Conservation (phyloP, 805 yeast genomes). For the Hanseniaspora nectarophila region DNA sequence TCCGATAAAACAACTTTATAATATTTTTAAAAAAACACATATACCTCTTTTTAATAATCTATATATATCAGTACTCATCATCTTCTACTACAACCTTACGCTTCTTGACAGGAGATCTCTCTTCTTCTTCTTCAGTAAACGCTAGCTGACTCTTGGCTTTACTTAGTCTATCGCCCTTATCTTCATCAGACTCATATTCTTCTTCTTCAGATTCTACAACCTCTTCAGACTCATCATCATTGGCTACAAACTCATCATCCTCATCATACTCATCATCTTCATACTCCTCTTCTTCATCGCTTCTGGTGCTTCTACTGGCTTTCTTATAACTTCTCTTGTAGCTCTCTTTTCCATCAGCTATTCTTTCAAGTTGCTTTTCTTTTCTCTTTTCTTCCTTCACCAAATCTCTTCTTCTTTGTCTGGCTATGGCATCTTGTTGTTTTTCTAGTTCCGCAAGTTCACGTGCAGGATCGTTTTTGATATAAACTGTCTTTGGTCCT, state of each 20-base stretch:
- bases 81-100: conserved; percentile 33
- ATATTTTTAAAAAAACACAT: not conserved
- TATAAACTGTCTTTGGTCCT: conserved; percentile 32
- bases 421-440: conserved; percentile 50
- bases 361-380: conserved; percentile 42
- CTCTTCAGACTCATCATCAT: conserved; percentile 25
- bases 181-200: conserved; percentile 40
- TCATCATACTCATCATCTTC: conserved; percentile 28
- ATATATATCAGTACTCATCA: too few relatives aligned
- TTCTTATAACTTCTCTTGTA: conserved; percentile 16
- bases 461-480: conserved; percentile 53
- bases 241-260: conserved; percentile 23
- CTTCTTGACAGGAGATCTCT: conserved; percentile 1
- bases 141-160: conserved; percentile 22
- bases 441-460: conserved; percentile 58
- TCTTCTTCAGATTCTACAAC: conserved; percentile 37
- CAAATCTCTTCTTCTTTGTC: conserved; percentile 53
- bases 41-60: too few relatives aligned
- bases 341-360: conserved; percentile 28
- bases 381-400: conserved; percentile 42
- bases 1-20: too few relatives aligned
- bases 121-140: conserved; percentile 22
- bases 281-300: conserved; percentile 28
- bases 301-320: conserved; percentile 5
- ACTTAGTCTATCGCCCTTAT: conserved; percentile 23